phyloP scores from a whole-genome alignment of 2,329 filamentous ascomycete species.

The Tetracladium maxilliforme region DNA sequence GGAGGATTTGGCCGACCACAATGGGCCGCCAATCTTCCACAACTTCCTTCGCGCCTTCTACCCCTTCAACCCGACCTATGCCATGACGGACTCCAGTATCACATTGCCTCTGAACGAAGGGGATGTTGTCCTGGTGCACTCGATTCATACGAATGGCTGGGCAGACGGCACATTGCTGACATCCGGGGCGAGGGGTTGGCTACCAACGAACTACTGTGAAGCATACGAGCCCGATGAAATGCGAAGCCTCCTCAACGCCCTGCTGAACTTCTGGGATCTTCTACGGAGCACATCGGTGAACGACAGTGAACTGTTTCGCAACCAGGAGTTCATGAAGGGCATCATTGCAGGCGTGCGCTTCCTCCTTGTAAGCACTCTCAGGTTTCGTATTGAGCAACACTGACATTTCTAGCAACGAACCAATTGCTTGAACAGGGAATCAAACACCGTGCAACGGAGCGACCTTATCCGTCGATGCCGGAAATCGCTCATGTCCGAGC shows the following conservation, averaged over 20 bases:
- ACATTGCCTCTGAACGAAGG: conserved; percentile 81
- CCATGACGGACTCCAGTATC: conserved; percentile 70
- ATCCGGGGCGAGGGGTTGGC: conserved; percentile 80
- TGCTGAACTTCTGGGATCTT: conserved; percentile 87
- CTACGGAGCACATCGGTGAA: conserved; percentile 64
- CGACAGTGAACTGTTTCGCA: conserved; percentile 66
- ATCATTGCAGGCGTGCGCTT: conserved; percentile 88
- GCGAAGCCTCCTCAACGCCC: conserved; percentile 67
- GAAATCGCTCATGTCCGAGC: conserved; percentile 76
- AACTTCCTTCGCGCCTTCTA: conserved; percentile 93
- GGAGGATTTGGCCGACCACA: conserved; percentile 22
- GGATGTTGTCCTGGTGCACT: conserved; percentile 87
- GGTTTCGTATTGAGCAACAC: conserved; percentile 1
- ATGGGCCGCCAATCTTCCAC: conserved; percentile 55
- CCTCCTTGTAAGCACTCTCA: conserved; percentile 55
- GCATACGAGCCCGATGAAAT: conserved; percentile 83
- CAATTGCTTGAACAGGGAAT: conserved; percentile 74
- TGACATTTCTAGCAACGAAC: conserved; percentile 50
- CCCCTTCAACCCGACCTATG: conserved; percentile 69
- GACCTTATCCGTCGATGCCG: conserved; percentile 66
- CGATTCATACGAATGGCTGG: conserved; percentile 96
- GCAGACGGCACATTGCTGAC: conserved; percentile 84
- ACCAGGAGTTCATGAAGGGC: conserved; percentile 87
- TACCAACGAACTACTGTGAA: conserved; percentile 97
- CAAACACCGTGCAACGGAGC: conserved; percentile 57